These are phyloP conservation scores for Termitomyces titanicus DNA, from an alignment of 768 basidiomycete species.

Conservation along the genomic window DNA sequence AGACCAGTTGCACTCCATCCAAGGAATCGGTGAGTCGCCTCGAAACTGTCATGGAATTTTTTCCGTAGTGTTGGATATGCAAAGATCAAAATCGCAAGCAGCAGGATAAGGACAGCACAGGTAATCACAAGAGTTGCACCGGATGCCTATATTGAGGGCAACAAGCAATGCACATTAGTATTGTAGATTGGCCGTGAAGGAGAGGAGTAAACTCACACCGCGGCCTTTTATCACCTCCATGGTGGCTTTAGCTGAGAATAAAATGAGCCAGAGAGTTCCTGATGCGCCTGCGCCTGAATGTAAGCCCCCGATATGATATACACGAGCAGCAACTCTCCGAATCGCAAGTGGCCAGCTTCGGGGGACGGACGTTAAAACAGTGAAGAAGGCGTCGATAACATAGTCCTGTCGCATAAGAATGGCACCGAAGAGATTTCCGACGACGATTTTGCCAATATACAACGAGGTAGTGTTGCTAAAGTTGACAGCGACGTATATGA, in stretches of 20 bases:
- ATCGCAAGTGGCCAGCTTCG: conserved; percentile 54
- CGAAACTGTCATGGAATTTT: conserved; percentile 39
- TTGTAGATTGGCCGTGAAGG: no score
- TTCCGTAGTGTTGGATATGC: conserved; percentile 36
- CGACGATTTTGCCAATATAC: conserved; percentile 37
- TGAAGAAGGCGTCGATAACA: conserved; percentile 58
- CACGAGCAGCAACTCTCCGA: conserved; percentile 50
- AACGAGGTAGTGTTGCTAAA: no score
- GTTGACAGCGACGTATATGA: no score
- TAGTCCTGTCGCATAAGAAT: conserved; percentile 55
- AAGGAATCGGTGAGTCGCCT: conserved; percentile 40
- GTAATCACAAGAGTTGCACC: conserved; percentile 11
- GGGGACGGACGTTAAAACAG: conserved; percentile 46
- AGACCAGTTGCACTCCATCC: conserved; percentile 42
- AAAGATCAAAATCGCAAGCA: conserved; percentile 34
- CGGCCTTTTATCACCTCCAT: conserved; percentile 37
- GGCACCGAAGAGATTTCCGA: conserved; percentile 44
- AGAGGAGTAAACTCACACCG: conserved; percentile 23
- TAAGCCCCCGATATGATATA: conserved; percentile 59
- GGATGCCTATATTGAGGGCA: background rate
- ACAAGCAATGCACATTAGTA: no score
- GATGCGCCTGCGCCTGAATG: conserved; percentile 57
- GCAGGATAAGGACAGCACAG: conserved; percentile 14
- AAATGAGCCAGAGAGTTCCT: conserved; percentile 52
- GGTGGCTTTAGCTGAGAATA: conserved; percentile 49